Percentiles rank a stretch among this genome's conserved stretches.
Evolutionary conservation across 1,139 yeast genomes (phyloP).

Genomic region (Blastobotrys aristatus): DNA sequence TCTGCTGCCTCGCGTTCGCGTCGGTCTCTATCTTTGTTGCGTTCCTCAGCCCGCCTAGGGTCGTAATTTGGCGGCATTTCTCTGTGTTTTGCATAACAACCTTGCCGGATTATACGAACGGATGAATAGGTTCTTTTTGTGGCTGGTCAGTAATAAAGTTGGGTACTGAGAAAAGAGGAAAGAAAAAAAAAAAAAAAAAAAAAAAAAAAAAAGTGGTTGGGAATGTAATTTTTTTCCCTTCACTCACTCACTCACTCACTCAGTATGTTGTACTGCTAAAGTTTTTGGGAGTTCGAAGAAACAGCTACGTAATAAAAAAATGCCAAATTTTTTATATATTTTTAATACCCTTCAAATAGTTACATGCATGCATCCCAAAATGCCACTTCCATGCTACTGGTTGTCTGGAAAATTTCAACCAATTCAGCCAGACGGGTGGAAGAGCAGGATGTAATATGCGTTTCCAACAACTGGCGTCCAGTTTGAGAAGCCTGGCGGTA

Average conservation of each 20-base stretch:
- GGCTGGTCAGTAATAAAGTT: not conserved
- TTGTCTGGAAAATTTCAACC: conserved; percentile 54
- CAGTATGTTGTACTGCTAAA: too few species aligned
- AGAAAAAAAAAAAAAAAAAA: not conserved
- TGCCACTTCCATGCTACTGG: conserved; percentile 52
- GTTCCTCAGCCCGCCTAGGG: conserved; percentile 25
- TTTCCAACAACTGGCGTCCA: conserved; percentile 50
- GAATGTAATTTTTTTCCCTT: too few species aligned
- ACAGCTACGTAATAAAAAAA: too few species aligned
- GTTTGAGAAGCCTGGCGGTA: conserved; percentile 46
- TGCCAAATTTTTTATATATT: not conserved
- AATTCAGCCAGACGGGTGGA: conserved; percentile 45
- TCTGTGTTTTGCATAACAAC: too few species aligned
- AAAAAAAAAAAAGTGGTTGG: not conserved
- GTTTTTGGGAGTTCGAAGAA: too few species aligned
- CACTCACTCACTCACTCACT: too few species aligned
- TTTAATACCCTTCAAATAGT: too few species aligned
- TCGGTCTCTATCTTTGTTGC: conserved; percentile 29
- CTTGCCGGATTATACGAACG: too few species aligned
- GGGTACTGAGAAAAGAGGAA: not conserved
- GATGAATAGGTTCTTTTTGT: too few species aligned
- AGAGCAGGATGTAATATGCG: conserved; percentile 36
- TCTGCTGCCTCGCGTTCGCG: conserved; percentile 33
- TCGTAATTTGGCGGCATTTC: conserved; percentile 12
- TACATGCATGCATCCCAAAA: conserved; percentile 49